Conservation (phyloP, 345 rosid species). For the Eucalyptus globulus region DNA sequence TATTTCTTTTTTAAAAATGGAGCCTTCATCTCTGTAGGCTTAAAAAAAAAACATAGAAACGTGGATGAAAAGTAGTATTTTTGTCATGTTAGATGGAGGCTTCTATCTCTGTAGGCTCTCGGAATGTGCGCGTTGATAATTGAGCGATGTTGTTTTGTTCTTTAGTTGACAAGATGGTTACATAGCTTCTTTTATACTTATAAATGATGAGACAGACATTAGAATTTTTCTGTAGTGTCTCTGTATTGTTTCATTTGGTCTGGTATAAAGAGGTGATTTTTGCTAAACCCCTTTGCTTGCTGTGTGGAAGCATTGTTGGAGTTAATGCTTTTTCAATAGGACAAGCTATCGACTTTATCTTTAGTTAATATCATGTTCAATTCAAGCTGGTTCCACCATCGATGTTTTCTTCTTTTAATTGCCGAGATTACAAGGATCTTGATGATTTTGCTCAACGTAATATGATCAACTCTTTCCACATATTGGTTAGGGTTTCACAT, state of each 20-base stretch:
- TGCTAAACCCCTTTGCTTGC: neutral
- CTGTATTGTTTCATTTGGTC: neutral
- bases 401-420: neutral
- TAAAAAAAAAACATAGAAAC: neutral
- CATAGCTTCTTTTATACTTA: neutral
- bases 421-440: neutral
- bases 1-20: too few relatives aligned
- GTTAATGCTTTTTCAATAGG: neutral
- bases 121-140: neutral
- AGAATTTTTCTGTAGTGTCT: neutral
- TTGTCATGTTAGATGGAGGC: neutral
- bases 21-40: neutral
- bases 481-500: neutral
- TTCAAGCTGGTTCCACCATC: neutral
- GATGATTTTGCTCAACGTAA: neutral
- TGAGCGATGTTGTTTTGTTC: neutral
- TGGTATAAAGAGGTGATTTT: neutral
- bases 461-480: neutral
- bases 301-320: neutral
- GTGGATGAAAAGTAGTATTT: neutral
- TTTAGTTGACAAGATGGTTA: neutral
- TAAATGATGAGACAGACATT: neutral
- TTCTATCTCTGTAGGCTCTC: neutral
- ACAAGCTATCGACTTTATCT: neutral
- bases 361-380: neutral